Conservation (phyloP, 805 yeast genomes). For the Candida sakaeoensis region DNA sequence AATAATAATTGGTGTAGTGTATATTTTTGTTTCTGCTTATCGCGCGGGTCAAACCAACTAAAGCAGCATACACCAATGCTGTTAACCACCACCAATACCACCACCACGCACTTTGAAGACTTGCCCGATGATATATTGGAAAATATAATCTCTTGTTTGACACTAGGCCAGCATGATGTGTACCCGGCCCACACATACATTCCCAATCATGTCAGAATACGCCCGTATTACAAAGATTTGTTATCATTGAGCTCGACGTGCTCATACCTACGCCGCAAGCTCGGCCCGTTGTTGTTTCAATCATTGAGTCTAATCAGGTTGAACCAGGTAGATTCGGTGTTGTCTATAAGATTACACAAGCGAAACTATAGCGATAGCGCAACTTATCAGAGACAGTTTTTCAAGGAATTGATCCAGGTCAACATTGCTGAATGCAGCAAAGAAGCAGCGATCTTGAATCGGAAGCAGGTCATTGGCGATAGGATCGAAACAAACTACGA, state of each 20-base stretch:
- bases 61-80: no score
- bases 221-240: slow-evolving; percentile 12
- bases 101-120: slow-evolving; percentile 9
- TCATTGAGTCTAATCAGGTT: slow-evolving; percentile 23
- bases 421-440: slow-evolving; percentile 15
- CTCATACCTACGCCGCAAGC: slow-evolving; percentile 15
- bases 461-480: slow-evolving; percentile 12
- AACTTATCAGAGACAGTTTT: slow-evolving; percentile 15
- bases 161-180: slow-evolving; percentile 1
- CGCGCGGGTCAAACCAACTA: no score
- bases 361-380: slow-evolving; percentile 18
- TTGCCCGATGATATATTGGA: slow-evolving; percentile 19
- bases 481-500: slow-evolving; percentile 16
- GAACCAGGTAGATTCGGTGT: slow-evolving; percentile 25
- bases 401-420: slow-evolving; percentile 16
- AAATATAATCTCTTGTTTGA: slow-evolving; percentile 13
- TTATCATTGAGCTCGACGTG: slow-evolving; percentile 24
- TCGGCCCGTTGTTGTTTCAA: slow-evolving; percentile 19
- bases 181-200: slow-evolving; percentile 6
- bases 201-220: slow-evolving; percentile 10
- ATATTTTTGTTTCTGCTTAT: no score
- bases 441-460: slow-evolving; percentile 17
- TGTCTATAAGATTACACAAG: slow-evolving; percentile 16
- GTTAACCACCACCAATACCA: neutral
- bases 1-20: no score